Evolutionary conservation across 257 asterid species (phyloP), one percentile per base, ranked within the genome.

Genomic region (Nemophila menziesii): DNA sequence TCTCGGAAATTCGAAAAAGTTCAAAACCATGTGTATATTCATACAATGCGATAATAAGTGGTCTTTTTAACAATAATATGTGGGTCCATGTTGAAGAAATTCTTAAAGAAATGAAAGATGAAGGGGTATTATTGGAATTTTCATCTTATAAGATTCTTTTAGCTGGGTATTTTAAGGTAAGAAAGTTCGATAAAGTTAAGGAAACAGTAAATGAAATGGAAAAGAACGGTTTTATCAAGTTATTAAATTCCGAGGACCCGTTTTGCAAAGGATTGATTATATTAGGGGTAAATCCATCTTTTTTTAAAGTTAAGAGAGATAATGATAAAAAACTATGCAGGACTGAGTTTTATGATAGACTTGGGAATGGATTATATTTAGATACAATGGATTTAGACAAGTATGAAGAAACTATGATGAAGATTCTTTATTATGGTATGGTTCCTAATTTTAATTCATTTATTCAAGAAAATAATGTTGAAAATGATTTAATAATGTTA

Each of bases 291-390:
- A 29, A 60, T 54, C 75, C 85, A n/a, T 60, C 47, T 56, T 37
- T 50, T 43, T 82, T 90, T 68, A 90, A 69, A 77, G 70, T 90
- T 34, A 77, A 67, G 67, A 74, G 98, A 58, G 96, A 90, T 66
- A 79, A 77, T 29, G 78, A 72, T 44, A 63, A 53, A 54, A 70
- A 66, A 27, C 66, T 56, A 39, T 70, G 55, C 8, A 79, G 61
- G 56, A 61, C 93, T 0, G 86, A 85, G 52, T 90, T 85, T 70
- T 89, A 51, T 16, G 96, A 90, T 69, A 56, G 63, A 55, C 90
- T 90, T 37, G 98, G 98, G 17, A 90, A 90, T 68, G 98, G 98
- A 29, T 81, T 90, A 43, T 90, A 76, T 64, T 58, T 85, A 54
- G 94, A 90, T 42, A 71, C 96, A 4, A n/a, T n/a, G n/a, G 71